These are phyloP conservation scores for Amylocarpus encephaloides DNA, from an alignment of 2,329 filamentous ascomycete genomes.

Conservation along the genomic window DNA sequence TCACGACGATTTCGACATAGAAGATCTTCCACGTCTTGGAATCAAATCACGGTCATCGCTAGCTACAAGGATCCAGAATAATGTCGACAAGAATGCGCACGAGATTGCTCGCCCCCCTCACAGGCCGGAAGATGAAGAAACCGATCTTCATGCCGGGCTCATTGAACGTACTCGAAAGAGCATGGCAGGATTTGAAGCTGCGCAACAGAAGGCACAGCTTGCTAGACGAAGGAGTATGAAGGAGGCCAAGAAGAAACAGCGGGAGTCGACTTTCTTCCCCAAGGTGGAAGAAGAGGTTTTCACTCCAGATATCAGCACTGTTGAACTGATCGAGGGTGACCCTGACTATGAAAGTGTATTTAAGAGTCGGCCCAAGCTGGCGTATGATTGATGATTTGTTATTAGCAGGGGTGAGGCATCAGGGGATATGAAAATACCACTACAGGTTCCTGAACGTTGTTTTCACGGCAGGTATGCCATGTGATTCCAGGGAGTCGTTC, in stretches of 20 bases:
- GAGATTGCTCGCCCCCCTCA: too few species aligned
- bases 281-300: slow-evolving; percentile 41
- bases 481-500: too few species aligned
- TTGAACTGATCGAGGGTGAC: slow-evolving; percentile 49
- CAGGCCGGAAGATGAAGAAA: slow-evolving; percentile 12
- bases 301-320: slow-evolving; percentile 24
- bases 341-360: slow-evolving; percentile 78
- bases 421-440: too few species aligned
- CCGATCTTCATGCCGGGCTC: slow-evolving; percentile 32
- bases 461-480: too few species aligned
- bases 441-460: too few species aligned
- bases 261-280: slow-evolving; percentile 41
- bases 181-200: slow-evolving; percentile 57
- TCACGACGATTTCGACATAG: slow-evolving; percentile 28
- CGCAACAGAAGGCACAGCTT: slow-evolving; percentile 53
- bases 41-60: slow-evolving; percentile 19
- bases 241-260: slow-evolving; percentile 38
- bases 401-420: background rate
- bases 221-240: slow-evolving; percentile 45
- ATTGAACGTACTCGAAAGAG: slow-evolving; percentile 52
- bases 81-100: too few species aligned
- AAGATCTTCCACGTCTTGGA: slow-evolving; percentile 21
- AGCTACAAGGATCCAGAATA: background rate
- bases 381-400: slow-evolving; percentile 36
- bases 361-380: slow-evolving; percentile 64